Evolutionary conservation across 768 basidiomycete species (phyloP), one percentile per base, ranked within the genome.

Genomic region (Pulveroboletus sp.): DNA sequence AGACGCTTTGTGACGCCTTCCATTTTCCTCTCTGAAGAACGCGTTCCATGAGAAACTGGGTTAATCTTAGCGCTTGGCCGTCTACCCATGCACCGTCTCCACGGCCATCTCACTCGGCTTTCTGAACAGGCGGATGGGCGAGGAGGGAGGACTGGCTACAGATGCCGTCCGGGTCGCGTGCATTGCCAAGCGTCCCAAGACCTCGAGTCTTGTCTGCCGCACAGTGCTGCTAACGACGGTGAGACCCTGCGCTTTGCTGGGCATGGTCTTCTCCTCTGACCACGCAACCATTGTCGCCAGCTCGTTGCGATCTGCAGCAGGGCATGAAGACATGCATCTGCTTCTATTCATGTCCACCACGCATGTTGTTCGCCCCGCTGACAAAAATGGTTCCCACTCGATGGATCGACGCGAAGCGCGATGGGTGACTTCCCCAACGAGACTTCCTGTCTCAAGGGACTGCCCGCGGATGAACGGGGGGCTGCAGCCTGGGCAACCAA

Each of bases 201-300:
- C 43, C n/a, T 35, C 18, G 67, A 57, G 63, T 11, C 41, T 27
- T 67, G 69, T 65, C 59, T 47, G 66, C 65, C 10, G 53, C 51
- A 55, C 43, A 56, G 47, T 27, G n/a, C 35, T 9, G 31, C 8
- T 18, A 32, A 18, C 28, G 12, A 8, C 18, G 50, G 27, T 21
- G 41, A 27, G 43, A 42, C 46, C 17, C 11, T 5, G 17, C 33
- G 15, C 30, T 8, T 35, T 24, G 33, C 14, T 48, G 31, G 8
- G n/a, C 21, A 21, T 21, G 21, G 3, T 28, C 24, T 24, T 24
- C 18, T 14, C 37, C 52, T 27, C 30, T 21, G 5, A 15, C 39
- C 17, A 35, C 30, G 48, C 28, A 24, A 43, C 47, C 14, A 39
- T 35, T 30, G 38, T 4, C 6, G 21, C 21, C 21, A 21, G 21